Base-by-base conservation (phyloP, 768 basidiomycete species). In the Gloeopeniophorella convolvens region DNA sequence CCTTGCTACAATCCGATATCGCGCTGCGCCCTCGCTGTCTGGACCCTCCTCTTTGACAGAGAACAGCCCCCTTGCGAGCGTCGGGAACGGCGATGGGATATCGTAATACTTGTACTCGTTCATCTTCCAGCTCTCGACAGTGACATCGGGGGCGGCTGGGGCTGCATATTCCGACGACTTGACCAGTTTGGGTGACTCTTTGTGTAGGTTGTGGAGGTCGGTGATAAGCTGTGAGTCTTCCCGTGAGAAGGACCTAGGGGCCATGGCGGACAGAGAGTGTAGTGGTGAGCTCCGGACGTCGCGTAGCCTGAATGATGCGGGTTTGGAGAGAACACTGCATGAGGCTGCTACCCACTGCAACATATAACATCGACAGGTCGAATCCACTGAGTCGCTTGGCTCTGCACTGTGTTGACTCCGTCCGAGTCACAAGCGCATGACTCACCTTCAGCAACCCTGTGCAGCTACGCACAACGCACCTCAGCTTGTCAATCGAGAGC, bases 81-180 rank as follows among this genome's bases (percentile, higher is more conserved):
- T 96, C 2, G 95, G 95, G 62, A 97, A 96, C 0, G 91, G 91
- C 9, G 84, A 87, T 0, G 91, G 91, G 2, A 90, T 74, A 42
- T 87, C 81, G 52, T 89, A 86, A 68, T 95, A 97, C 64, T 91
- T 91, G 74, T 83, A 90, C 66, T 98, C 96, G 66, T 90, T 88
- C 91, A 98, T 92, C 72, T 92, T 95, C 95, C 95, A 97, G 68
- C 88, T 91, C 3, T 79, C 75, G 26, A 97, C 69, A 3, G 64
- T 61, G 59, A 82, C 72, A 2, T 64, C 57, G 1, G 78, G 72
- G 50, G 78, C 77, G 1, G 77, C 77, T 0, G 85, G 81, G 0
- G 77, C 81, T 1, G 65, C 35, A 60, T 87, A 83, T 2, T 66
- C 59, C 0, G 75, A 72, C 2, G 80, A 79, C 40, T 73, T 76